These are phyloP conservation scores for Sisymbrium altissimum DNA, from an alignment of 345 rosid genomes.

Conservation along the genomic window DNA sequence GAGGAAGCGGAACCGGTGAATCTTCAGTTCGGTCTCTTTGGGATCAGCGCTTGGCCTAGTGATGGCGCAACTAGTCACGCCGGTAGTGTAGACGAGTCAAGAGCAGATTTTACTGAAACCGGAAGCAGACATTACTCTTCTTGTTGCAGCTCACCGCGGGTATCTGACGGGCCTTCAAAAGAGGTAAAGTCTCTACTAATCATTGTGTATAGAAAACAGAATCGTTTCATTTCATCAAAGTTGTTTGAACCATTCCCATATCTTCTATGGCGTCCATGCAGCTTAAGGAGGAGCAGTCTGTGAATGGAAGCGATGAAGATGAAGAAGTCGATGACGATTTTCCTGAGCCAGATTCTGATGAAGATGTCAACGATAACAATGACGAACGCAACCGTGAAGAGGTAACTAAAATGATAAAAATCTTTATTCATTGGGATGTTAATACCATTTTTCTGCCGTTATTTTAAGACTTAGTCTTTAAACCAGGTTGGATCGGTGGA, in stretches of 20 bases:
- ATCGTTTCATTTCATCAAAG: not conserved
- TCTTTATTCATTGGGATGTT: not conserved
- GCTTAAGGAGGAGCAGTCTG: slow-evolving; percentile 89
- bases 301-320: slow-evolving; percentile 92
- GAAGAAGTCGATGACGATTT: slow-evolving; percentile 57
- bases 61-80: slow-evolving; percentile 93
- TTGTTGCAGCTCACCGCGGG: slow-evolving; percentile 93
- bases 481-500: slow-evolving; percentile 88
- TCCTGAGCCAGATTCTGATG: slow-evolving; percentile 77
- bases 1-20: slow-evolving; percentile 84
- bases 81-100: slow-evolving; percentile 80
- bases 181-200: slow-evolving; percentile 47
- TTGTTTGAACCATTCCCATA: not conserved
- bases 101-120: slow-evolving; percentile 70
- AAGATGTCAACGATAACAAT: slow-evolving; percentile 63
- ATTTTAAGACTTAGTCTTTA: not conserved
- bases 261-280: slow-evolving; percentile 20
- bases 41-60: slow-evolving; percentile 97
- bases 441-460: not conserved
- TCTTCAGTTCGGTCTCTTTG: slow-evolving; percentile 95
- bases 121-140: slow-evolving; percentile 88
- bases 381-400: slow-evolving; percentile 59
- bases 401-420: slow-evolving; percentile 37
- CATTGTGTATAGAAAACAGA: not conserved
- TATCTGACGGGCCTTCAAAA: slow-evolving; percentile 76